These are phyloP conservation scores for Aspergillus niger DNA, from an alignment of 2,329 filamentous ascomycete species.

Conservation along the genomic window DNA sequence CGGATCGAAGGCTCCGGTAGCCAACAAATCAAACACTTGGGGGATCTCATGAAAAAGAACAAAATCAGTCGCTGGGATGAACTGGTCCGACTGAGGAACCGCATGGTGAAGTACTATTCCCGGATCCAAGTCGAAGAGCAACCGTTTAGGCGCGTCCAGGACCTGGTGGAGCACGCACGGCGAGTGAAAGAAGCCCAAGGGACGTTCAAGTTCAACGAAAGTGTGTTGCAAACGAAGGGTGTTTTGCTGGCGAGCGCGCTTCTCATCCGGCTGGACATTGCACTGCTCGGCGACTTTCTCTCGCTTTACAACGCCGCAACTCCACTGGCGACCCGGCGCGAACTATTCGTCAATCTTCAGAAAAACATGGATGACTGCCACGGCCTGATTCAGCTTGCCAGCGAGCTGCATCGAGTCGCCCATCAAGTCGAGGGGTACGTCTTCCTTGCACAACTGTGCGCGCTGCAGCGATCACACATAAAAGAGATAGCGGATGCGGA, in stretches of 20 bases:
- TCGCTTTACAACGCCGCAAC: slow-evolving; percentile 18
- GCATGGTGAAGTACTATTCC: slow-evolving; percentile 33
- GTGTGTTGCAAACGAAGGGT: slow-evolving; percentile 40
- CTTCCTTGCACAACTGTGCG: slow-evolving; percentile 53
- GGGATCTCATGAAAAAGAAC: slow-evolving; percentile 21
- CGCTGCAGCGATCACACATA: slow-evolving; percentile 38
- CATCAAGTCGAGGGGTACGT: slow-evolving; percentile 53
- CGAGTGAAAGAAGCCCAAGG: slow-evolving; percentile 28
- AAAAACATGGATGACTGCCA: slow-evolving; percentile 44
- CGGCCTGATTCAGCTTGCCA: slow-evolving; percentile 43
- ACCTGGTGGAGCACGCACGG: slow-evolving; percentile 38
- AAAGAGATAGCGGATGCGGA: slow-evolving; percentile 7
- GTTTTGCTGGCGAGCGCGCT: slow-evolving; percentile 49
- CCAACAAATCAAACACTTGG: slow-evolving; percentile 30
- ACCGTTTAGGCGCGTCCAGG: slow-evolving; percentile 40
- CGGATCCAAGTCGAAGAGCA: slow-evolving; percentile 41
- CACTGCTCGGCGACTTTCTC: slow-evolving; percentile 50
- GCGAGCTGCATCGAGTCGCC: background rate
- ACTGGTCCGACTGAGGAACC: slow-evolving; percentile 28
- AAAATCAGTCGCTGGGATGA: slow-evolving; percentile 27
- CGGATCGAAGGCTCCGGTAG: slow-evolving; percentile 19
- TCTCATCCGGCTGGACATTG: slow-evolving; percentile 52
- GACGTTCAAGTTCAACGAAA: slow-evolving; percentile 31
- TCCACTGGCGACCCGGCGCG: background rate
- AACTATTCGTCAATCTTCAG: slow-evolving; percentile 11